Evolutionary conservation across 768 basidiomycete genomes (phyloP).

Genomic region (Termitomyces sp.): DNA sequence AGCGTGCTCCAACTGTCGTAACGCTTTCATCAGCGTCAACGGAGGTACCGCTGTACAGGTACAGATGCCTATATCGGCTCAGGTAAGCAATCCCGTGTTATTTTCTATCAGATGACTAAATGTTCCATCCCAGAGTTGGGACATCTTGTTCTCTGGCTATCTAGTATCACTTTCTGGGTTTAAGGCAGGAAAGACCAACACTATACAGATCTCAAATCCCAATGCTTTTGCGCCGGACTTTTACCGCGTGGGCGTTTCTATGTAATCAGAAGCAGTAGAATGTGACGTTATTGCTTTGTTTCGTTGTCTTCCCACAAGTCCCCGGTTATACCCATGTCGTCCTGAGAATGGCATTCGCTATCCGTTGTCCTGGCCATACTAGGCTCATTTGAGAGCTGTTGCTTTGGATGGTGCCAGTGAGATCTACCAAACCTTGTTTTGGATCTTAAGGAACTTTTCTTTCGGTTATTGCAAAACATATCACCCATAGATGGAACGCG

Average conservation of each 20-base stretch:
- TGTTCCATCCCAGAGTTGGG: slow-evolving; percentile 33
- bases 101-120: not conserved
- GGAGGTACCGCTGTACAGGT: slow-evolving; percentile 36
- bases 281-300: not conserved
- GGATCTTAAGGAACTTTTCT: not conserved
- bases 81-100: slow-evolving; percentile 23
- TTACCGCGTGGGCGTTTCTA: slow-evolving; percentile 33
- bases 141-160: slow-evolving; percentile 36
- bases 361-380: not conserved
- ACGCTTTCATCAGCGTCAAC: slow-evolving; percentile 42
- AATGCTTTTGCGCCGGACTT: slow-evolving; percentile 37
- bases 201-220: slow-evolving; percentile 39
- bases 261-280: slow-evolving; percentile 2
- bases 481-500: not conserved
- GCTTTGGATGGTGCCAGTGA: not conserved
- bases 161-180: slow-evolving; percentile 38
- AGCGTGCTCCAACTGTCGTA: slow-evolving; percentile 44
- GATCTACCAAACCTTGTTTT: not conserved
- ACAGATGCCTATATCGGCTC: slow-evolving; percentile 43
- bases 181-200: slow-evolving; percentile 39
- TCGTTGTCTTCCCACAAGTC: not conserved
- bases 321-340: not conserved
- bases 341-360: not conserved
- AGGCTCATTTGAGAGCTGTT: not conserved
- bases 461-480: not conserved